Evolutionary conservation across 2,329 filamentous ascomycete genomes (phyloP), one percentile per base, ranked within the genome.

Genomic region (Alternaria novae-zelandiae): DNA sequence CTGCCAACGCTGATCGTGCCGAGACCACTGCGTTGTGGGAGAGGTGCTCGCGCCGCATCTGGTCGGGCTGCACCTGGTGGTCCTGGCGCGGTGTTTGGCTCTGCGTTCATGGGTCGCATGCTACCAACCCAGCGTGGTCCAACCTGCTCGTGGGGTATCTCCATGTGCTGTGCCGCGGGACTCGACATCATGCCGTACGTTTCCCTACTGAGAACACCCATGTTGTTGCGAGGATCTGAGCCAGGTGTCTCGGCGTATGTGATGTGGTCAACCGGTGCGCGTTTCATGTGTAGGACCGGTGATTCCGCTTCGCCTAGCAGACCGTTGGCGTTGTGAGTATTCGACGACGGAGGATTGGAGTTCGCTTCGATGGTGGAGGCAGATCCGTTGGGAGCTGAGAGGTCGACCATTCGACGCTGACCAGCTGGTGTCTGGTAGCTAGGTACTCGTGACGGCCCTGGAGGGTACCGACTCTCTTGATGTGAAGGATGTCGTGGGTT

Each of bases 401-500:
- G 63, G 45, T 79, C 77, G 13, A 78, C 74, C 20, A 78, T 67
- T 6, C 76, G 75, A 58, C 76, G 68, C 63, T 81, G 78, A 5
- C 74, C 75, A 46, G 76, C 74, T 12, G 79, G 79, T 11, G 79
- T 81, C 12, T 80, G 77, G 56, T 78, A 80, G 61, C 67, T 77
- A 10, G 74, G 64, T 43, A 73, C 53, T n/a, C 75, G 70, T 20
- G 74, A 65, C 15, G 70, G 67, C 5, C 70, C 74, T 30, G 73
- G 64, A 20, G 69, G 70, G 54, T 78, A 80, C 20, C 78, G 75
- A 5, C 75, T 67, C 49, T 79, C 74, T 28, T 78, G 77, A 50
- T 81, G 79, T n/a, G 74, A 76, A 11, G 78, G 79, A 60, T 80
- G 78, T 70, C 95, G 92, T 17, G 94, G 93, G 76, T 97, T 97